phyloP scores from a whole-genome alignment of 306 rosid species.

The Carpinus fangiana region DNA sequence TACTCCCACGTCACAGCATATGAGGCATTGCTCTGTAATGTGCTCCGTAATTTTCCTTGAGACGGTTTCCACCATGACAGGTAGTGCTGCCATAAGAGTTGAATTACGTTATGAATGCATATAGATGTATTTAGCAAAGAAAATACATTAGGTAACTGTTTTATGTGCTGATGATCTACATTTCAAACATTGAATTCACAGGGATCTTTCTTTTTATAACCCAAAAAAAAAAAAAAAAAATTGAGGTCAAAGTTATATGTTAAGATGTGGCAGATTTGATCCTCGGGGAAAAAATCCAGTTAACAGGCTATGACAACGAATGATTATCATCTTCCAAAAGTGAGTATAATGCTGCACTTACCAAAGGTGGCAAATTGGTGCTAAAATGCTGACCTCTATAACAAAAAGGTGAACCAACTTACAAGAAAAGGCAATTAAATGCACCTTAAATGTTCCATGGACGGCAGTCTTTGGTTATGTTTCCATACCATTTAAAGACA shows the following conservation, averaged over 20 bases:
- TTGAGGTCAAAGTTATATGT: neutral
- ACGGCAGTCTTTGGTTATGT: neutral
- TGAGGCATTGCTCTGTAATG: slow-evolving; percentile 88
- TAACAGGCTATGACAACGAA: neutral
- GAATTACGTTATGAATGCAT: slow-evolving; percentile 17
- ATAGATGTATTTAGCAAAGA: neutral
- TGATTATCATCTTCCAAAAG: neutral
- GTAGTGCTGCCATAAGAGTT: slow-evolving; percentile 71
- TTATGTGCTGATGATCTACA: neutral
- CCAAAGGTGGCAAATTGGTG: slow-evolving; percentile 2
- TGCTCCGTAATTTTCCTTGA: slow-evolving; percentile 78
- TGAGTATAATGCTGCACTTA: neutral
- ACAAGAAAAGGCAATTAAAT: neutral
- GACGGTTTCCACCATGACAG: slow-evolving; percentile 79
- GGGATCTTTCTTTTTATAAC: neutral
- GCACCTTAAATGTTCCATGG: neutral
- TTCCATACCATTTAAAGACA: neutral
- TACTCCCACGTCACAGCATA: slow-evolving; percentile 95
- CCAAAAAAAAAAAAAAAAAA: too few relatives aligned
- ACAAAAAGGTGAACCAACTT: neutral
- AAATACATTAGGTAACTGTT: neutral
- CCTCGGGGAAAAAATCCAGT: neutral
- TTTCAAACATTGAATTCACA: neutral
- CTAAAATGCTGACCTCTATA: neutral
- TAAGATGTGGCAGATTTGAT: neutral